These are phyloP conservation scores for Ustilago xerochloae DNA, from an alignment of 1,284 basidiomycete species.

Conservation along the genomic window DNA sequence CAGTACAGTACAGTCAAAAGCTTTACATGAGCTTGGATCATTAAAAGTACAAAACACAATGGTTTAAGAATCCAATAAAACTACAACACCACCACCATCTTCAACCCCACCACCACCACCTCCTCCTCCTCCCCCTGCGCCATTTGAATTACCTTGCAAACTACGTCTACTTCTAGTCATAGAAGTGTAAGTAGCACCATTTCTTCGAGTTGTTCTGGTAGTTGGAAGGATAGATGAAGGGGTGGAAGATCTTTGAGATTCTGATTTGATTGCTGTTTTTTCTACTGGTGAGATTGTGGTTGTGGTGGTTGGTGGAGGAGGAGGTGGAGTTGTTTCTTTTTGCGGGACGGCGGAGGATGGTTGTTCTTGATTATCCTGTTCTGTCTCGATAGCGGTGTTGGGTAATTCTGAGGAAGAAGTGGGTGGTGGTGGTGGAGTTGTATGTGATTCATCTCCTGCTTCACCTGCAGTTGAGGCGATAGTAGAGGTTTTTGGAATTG, in stretches of 20 bases:
- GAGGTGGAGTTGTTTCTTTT: background rate
- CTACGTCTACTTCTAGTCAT: background rate
- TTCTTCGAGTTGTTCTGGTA: background rate
- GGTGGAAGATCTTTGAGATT: background rate
- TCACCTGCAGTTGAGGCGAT: too few species aligned
- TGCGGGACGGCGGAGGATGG: background rate
- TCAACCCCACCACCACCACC: background rate
- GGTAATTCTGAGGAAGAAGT: background rate
- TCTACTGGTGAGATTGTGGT: background rate
- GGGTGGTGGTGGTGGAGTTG: background rate
- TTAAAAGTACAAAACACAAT: too few species aligned
- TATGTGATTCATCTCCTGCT: background rate
- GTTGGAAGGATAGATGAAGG: too few species aligned
- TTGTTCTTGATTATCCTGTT: background rate
- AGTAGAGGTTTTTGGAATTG: too few species aligned
- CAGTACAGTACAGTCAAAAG: too few species aligned
- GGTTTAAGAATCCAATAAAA: too few species aligned
- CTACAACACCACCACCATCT: too few species aligned
- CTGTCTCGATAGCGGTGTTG: background rate
- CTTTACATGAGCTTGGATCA: background rate
- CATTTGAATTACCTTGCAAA: too few species aligned
- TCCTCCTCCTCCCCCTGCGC: too few species aligned
- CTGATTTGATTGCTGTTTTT: conserved; percentile 1
- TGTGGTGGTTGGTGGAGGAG: background rate
- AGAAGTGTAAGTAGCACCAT: background rate